phyloP scores from a whole-genome alignment of 1,139 yeast genomes.

The Hansenula sp. region DNA sequence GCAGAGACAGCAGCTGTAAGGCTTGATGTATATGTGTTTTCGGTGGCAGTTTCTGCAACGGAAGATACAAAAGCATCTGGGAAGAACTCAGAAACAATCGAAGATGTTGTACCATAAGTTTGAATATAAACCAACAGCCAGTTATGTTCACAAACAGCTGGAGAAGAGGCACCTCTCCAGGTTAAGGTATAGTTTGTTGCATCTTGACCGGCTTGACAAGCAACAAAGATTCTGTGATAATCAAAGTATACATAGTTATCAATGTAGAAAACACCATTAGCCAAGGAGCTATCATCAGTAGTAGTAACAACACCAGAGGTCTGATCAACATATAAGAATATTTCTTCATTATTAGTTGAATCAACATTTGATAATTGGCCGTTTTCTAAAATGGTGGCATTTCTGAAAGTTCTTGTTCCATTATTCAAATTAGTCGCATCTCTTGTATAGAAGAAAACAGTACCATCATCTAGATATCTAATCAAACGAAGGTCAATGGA shows the following conservation, averaged over 20 bases:
- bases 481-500: conserved; percentile 15
- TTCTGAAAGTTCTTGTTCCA: conserved; percentile 6
- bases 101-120: conserved; percentile 7
- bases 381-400: conserved; percentile 6
- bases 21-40: conserved; percentile 16
- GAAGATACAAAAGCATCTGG: conserved; percentile 15
- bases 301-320: conserved; percentile 11
- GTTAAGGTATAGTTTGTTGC: conserved; percentile 10
- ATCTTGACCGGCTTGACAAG: conserved; percentile 11
- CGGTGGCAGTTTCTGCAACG: conserved; percentile 18
- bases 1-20: conserved; percentile 7
- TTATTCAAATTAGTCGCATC: not conserved
- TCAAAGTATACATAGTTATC: conserved; percentile 9
- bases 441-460: conserved; percentile 13
- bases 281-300: conserved; percentile 2
- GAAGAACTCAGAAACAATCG: conserved; percentile 9
- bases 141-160: conserved; percentile 13
- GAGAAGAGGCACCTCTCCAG: conserved; percentile 21
- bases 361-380: conserved; percentile 11
- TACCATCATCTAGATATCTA: conserved; percentile 9
- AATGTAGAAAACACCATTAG: conserved; percentile 14
- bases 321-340: conserved; percentile 9
- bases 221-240: conserved; percentile 17
- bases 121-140: conserved; percentile 15
- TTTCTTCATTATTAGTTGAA: conserved; percentile 1